These are phyloP conservation scores for Acacia acuminata DNA, from an alignment of 306 rosid genomes.

Conservation along the genomic window DNA sequence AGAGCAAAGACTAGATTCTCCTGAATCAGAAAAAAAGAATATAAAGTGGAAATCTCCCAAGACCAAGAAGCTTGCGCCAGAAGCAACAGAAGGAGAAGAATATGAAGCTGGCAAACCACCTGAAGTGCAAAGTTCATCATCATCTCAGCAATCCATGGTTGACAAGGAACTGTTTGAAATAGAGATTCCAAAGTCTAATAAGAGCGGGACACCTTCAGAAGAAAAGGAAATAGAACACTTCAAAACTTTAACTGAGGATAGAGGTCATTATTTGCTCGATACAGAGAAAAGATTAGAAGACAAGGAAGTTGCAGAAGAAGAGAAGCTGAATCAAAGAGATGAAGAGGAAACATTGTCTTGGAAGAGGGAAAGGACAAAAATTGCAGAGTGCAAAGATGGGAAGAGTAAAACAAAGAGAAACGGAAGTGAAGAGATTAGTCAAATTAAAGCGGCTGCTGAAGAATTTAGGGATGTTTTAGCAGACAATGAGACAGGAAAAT, in stretches of 20 bases:
- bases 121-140: neutral
- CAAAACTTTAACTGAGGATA: neutral
- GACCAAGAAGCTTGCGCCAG: neutral
- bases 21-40: neutral
- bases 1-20: slow-evolving; percentile 15
- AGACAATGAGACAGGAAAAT: neutral
- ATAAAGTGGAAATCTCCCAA: slow-evolving; percentile 2
- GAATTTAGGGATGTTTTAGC: slow-evolving; percentile 2
- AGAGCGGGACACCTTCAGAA: neutral
- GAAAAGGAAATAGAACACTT: neutral
- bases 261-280: slow-evolving; percentile 23
- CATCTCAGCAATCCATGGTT: slow-evolving; percentile 6
- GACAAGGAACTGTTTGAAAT: neutral
- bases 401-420: slow-evolving; percentile 17
- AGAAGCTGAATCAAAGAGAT: neutral
- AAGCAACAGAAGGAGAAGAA: slow-evolving; percentile 12
- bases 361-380: neutral
- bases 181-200: neutral
- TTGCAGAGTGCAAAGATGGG: slow-evolving; percentile 24
- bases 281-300: slow-evolving; percentile 18
- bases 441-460: slow-evolving; percentile 15
- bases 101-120: slow-evolving; percentile 3
- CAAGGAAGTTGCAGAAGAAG: slow-evolving; percentile 18
- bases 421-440: slow-evolving; percentile 8
- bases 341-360: neutral